Base-by-base conservation (phyloP, 2,329 filamentous ascomycete species). In the Chrysoporthe puriensis region DNA sequence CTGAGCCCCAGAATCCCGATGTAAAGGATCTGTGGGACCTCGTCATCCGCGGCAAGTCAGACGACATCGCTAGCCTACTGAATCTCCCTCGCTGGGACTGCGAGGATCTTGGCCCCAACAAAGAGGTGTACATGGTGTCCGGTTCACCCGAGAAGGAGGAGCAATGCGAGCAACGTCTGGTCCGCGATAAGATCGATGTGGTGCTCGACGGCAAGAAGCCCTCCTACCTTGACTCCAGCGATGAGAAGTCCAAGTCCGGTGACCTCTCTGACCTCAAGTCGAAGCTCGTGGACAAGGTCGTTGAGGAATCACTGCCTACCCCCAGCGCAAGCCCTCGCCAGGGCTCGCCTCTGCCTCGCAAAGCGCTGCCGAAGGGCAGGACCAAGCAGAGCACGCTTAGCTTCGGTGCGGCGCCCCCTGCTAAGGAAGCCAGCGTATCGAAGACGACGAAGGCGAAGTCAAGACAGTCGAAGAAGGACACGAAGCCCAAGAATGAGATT, bases 21-120 rank as follows among this genome's bases (percentile, higher is more conserved):
- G 90, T 98, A 71, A 94, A 95, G 76, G 91, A 96, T 71, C 94
- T 93, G 74, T 99, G 94, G 91, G 96, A 99, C 78, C 81, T 97
- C 69, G 88, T 98, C 21, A 91, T 99, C 46, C 89, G 89, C 71
- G 94, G 93, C 26, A 91, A 91, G 73, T 96, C 93, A 76, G 96
- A 99, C 76, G 90, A 94, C 71, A 91, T 99, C 50, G 96, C 96
- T 26, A 85, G 85, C 61, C 82, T 93, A 50, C 91, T 89, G 18
- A 87, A 87, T 32, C 77, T 91, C 36, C 87, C 88, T 4, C 85
- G 77, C 18, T 90, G 86, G 83, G 68, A 70, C n/a, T 67, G 66
- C 43, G 84, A 90, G 71, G 85, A 85, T 26, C 78, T 83, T 50
- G 83, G 83, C 57, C 18, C 61, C 42, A 82, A 82, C 63, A 81